Conservation (phyloP, 768 basidiomycete species). For the Podaxis sp. region DNA sequence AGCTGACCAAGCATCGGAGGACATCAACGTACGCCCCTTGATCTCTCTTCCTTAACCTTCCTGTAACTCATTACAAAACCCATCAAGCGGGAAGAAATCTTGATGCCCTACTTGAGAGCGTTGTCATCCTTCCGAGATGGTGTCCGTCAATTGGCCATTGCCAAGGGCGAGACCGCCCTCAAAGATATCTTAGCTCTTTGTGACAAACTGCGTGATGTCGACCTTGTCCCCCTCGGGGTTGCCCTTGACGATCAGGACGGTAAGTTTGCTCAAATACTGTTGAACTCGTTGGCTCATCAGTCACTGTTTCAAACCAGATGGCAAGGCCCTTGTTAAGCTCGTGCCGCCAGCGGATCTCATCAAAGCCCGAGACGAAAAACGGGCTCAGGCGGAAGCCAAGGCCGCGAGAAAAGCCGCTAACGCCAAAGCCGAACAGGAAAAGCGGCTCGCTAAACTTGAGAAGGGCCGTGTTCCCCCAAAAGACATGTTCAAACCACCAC, state of each 20-base stretch:
- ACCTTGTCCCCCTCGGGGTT: slow-evolving; percentile 90
- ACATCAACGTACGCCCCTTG: slow-evolving; percentile 44
- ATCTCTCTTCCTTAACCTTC: slow-evolving; percentile 2
- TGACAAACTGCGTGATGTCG: slow-evolving; percentile 86
- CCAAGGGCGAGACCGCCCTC: slow-evolving; percentile 56
- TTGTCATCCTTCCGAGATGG: slow-evolving; percentile 91
- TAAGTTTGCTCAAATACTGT: slow-evolving; percentile 22
- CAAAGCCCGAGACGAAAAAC: slow-evolving; percentile 85
- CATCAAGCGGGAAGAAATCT: slow-evolving; percentile 69
- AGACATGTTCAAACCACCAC: slow-evolving; percentile 82
- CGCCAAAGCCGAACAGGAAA: slow-evolving; percentile 59
- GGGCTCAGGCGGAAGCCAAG: slow-evolving; percentile 68
- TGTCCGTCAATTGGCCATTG: slow-evolving; percentile 78
- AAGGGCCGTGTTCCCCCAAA: slow-evolving; percentile 71
- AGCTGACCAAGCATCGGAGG: slow-evolving; percentile 38
- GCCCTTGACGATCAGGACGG: slow-evolving; percentile 97
- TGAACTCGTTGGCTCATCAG: slow-evolving; percentile 9
- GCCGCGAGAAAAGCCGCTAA: slow-evolving; percentile 73
- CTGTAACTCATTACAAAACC: slow-evolving; percentile 11
- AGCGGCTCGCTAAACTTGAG: slow-evolving; percentile 76
- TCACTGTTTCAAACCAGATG: slow-evolving; percentile 49
- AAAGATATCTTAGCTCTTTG: slow-evolving; percentile 83
- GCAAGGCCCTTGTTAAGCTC: slow-evolving; percentile 92
- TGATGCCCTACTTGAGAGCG: slow-evolving; percentile 85
- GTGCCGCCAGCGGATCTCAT: slow-evolving; percentile 80